Percentiles rank a stretch among this genome's conserved stretches.
These are phyloP conservation scores for Priceomyces castillae DNA, from an alignment of 805 yeast species.

Conservation along the genomic window DNA sequence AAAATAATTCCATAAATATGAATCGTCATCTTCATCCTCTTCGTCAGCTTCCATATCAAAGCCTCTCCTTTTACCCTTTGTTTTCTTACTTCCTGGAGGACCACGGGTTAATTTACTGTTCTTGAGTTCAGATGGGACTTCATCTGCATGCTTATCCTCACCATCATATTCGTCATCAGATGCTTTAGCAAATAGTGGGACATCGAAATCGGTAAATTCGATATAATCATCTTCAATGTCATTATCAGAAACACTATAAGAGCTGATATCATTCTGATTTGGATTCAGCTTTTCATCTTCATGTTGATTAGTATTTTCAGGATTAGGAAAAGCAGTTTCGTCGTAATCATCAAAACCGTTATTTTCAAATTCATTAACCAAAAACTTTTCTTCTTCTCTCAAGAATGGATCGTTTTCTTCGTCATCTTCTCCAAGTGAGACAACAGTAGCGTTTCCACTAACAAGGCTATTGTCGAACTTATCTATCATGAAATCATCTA, in stretches of 20 bases:
- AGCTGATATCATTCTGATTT: slow-evolving; percentile 15
- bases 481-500: slow-evolving; percentile 32
- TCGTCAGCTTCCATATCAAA: slow-evolving; percentile 20
- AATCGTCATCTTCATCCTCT: slow-evolving; percentile 48
- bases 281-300: slow-evolving; percentile 12
- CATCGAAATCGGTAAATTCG: slow-evolving; percentile 37
- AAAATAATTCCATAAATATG: slow-evolving; percentile 73
- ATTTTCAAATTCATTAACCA: slow-evolving; percentile 45
- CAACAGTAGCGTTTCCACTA: slow-evolving; percentile 27
- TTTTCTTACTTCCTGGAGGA: slow-evolving; percentile 1
- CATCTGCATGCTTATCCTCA: slow-evolving; percentile 12
- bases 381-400: slow-evolving; percentile 43
- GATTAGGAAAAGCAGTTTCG: slow-evolving; percentile 23
- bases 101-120: not conserved
- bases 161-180: slow-evolving; percentile 21
- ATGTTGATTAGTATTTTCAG: not conserved
- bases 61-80: slow-evolving; percentile 9
- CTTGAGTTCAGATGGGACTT: slow-evolving; percentile 9
- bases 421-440: slow-evolving; percentile 29
- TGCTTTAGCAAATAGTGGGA: slow-evolving; percentile 22
- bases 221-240: slow-evolving; percentile 40
- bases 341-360: slow-evolving; percentile 47
- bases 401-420: slow-evolving; percentile 38
- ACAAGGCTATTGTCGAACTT: slow-evolving; percentile 7
- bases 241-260: slow-evolving; percentile 32